These are phyloP conservation scores for Suillus brevipes DNA, from an alignment of 768 basidiomycete genomes.

Conservation along the genomic window DNA sequence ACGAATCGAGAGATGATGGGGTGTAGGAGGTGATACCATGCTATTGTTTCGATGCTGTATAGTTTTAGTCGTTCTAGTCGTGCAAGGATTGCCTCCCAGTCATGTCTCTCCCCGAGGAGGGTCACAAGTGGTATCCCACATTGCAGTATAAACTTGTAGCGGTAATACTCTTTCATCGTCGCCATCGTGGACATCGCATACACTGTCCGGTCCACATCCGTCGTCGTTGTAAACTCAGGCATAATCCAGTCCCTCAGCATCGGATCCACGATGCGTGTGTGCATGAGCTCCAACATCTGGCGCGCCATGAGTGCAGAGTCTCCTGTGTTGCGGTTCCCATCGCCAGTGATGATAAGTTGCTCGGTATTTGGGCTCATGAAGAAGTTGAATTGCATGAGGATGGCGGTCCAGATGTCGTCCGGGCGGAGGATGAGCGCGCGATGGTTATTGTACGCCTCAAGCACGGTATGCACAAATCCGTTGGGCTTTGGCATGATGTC, in stretches of 20 bases:
- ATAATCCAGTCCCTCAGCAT: constrained; percentile 29
- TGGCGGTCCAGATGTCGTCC: constrained; percentile 46
- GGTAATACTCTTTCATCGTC: constrained; percentile 26
- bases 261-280: constrained; percentile 26
- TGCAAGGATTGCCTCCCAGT: constrained; percentile 23
- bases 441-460: constrained; percentile 36
- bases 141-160: constrained; percentile 8
- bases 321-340: constrained; percentile 14
- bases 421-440: constrained; percentile 40
- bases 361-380: constrained; percentile 34
- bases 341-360: constrained; percentile 21
- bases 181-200: constrained; percentile 31
- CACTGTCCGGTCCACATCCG: constrained; percentile 25
- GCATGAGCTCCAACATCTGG: constrained; percentile 26
- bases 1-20: constrained; percentile 31
- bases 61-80: constrained; percentile 24
- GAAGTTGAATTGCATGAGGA: constrained; percentile 39
- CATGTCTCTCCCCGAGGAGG: constrained; percentile 21
- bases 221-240: constrained; percentile 33
- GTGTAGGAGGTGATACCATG: constrained; percentile 28
- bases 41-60: constrained; percentile 13
- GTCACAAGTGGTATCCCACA: constrained; percentile 23
- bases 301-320: constrained; percentile 31
- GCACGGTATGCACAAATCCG: constrained; percentile 36
- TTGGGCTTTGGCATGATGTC: constrained; percentile 19